Conservation (phyloP, 306 rosid genomes). For the Quillaja saponaria region DNA sequence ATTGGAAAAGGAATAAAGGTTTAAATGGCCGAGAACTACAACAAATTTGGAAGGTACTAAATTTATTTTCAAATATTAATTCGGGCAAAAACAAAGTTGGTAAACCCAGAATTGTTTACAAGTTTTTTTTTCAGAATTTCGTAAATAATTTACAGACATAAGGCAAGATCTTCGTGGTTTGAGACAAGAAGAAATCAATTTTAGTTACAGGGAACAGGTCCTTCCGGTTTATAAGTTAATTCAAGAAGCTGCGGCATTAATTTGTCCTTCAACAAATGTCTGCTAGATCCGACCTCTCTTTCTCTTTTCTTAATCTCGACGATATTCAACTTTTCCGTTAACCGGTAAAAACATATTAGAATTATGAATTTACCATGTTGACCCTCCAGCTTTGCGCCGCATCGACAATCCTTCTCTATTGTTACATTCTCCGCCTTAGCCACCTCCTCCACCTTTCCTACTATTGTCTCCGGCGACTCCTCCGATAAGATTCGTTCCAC, state of each 20-base stretch:
- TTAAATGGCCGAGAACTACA: too few relatives aligned
- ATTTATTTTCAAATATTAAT: too few relatives aligned
- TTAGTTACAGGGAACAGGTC: conserved; percentile 25
- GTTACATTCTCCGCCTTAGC: conserved; percentile 30
- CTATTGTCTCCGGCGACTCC: conserved; percentile 41
- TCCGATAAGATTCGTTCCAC: conserved; percentile 57
- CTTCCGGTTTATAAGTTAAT: conserved; percentile 36
- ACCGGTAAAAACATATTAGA: conserved; percentile 42
- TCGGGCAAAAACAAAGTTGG: too few relatives aligned
- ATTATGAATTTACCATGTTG: conserved; percentile 47
- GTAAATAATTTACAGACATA: too few relatives aligned
- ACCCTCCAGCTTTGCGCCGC: conserved; percentile 54
- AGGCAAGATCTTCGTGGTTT: too few relatives aligned
- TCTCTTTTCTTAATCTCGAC: conserved; percentile 47
- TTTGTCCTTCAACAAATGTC: conserved; percentile 50
- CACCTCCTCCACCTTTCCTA: conserved; percentile 45
- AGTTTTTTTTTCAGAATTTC: too few relatives aligned
- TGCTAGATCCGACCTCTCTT: not conserved
- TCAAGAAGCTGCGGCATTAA: conserved; percentile 46
- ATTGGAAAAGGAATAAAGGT: too few relatives aligned
- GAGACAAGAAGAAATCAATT: too few relatives aligned
- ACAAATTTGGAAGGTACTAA: too few relatives aligned
- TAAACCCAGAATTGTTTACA: too few relatives aligned
- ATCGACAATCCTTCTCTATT: conserved; percentile 41
- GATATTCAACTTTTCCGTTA: conserved; percentile 65